Percentiles rank a stretch among this genome's conserved stretches.
These are phyloP conservation scores for Hyaloscypha hepaticicola DNA, from an alignment of 495 filamentous ascomycete genomes.

Conservation along the genomic window DNA sequence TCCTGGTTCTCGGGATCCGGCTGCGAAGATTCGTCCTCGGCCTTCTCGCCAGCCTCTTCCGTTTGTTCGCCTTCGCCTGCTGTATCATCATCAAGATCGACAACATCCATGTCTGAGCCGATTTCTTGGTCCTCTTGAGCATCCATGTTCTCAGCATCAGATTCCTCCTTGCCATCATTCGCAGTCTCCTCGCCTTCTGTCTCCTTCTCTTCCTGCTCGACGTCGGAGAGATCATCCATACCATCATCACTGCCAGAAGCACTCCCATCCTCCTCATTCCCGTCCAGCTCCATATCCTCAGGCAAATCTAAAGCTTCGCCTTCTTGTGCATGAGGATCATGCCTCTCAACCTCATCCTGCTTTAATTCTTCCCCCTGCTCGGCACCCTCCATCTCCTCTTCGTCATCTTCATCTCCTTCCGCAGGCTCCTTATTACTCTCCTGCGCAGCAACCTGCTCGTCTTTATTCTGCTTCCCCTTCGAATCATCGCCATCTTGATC, in stretches of 20 bases:
- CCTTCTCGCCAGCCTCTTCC: conserved; percentile 35
- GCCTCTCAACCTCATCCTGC: conserved; percentile 60
- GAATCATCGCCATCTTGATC: conserved; percentile 75
- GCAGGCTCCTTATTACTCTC: conserved; percentile 55
- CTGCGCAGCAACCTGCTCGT: conserved; percentile 62
- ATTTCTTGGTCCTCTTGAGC: conserved; percentile 39
- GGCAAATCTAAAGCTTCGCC: conserved; percentile 58
- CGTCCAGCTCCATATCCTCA: conserved; percentile 72
- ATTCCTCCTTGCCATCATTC: conserved; percentile 37
- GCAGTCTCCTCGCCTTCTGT: conserved; percentile 32
- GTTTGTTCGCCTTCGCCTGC: conserved; percentile 31
- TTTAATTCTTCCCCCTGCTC: conserved; percentile 73
- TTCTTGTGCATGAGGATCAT: conserved; percentile 65
- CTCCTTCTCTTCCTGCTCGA: conserved; percentile 38
- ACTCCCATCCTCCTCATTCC: conserved; percentile 50
- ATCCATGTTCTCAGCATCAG: conserved; percentile 37
- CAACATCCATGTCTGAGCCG: conserved; percentile 34
- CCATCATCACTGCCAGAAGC: conserved; percentile 54
- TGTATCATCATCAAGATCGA: conserved; percentile 32
- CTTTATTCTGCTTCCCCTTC: conserved; percentile 61
- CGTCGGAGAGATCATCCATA: conserved; percentile 41
- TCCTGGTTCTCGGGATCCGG: conserved; percentile 48
- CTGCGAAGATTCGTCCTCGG: conserved; percentile 44
- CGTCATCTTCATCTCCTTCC: conserved; percentile 51
- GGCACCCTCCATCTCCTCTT: conserved; percentile 55